Conservation (phyloP, 805 yeast species). For the Starmera pachycereana region DNA sequence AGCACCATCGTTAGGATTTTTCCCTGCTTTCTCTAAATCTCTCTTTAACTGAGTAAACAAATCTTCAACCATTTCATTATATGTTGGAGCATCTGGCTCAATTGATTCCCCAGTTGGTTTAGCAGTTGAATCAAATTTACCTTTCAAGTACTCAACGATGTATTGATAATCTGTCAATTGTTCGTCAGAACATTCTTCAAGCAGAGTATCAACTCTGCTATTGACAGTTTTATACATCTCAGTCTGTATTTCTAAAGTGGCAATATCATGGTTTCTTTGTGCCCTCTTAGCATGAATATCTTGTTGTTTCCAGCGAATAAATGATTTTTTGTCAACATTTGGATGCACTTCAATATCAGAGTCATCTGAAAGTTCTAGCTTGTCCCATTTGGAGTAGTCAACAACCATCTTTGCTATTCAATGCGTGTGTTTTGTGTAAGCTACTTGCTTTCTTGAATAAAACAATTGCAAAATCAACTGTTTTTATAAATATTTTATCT, state of each 20-base stretch:
- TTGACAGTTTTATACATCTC: slow-evolving; percentile 75
- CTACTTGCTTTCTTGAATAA: background rate
- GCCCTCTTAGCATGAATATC: slow-evolving; percentile 90
- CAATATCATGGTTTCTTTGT: slow-evolving; percentile 70
- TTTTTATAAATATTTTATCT: too few species aligned
- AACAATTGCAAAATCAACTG: background rate
- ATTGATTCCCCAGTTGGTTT: slow-evolving; percentile 33
- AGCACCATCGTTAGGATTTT: slow-evolving; percentile 30
- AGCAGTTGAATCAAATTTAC: slow-evolving; percentile 15
- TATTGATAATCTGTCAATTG: slow-evolving; percentile 23
- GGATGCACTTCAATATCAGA: slow-evolving; percentile 97
- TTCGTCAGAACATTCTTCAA: slow-evolving; percentile 30
- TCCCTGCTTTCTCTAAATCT: slow-evolving; percentile 41
- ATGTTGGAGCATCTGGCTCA: slow-evolving; percentile 46
- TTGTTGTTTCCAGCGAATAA: slow-evolving; percentile 93
- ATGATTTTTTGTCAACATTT: slow-evolving; percentile 88
- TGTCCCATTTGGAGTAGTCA: slow-evolving; percentile 98
- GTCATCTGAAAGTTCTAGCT: slow-evolving; percentile 90
- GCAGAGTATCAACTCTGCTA: slow-evolving; percentile 56
- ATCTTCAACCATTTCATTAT: slow-evolving; percentile 89
- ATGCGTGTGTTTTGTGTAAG: slow-evolving; percentile 1
- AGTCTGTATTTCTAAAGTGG: slow-evolving; percentile 61
- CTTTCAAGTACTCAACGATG: slow-evolving; percentile 28
- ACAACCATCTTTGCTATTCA: slow-evolving; percentile 47
- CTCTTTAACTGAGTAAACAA: slow-evolving; percentile 65